phyloP scores from a whole-genome alignment of 352 stramenopile species.

The Phytophthora megakarya region DNA sequence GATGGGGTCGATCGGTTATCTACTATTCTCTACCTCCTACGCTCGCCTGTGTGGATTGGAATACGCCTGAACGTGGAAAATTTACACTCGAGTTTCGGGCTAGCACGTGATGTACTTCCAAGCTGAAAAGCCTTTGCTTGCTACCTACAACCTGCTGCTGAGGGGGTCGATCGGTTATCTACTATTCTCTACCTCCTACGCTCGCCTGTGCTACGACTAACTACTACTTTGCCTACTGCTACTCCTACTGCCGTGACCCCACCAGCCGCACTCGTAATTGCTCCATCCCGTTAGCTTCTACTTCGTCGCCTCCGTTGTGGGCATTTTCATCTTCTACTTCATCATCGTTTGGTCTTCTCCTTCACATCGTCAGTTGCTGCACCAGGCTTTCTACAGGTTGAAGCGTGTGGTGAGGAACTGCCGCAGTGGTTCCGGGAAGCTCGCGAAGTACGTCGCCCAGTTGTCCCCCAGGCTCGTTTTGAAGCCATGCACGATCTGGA shows the following conservation, averaged over 20 bases:
- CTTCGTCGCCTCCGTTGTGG: conserved; percentile 26
- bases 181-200: conserved; percentile 42
- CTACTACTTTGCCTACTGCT: conserved; percentile 53
- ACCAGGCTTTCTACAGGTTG: conserved; percentile 62
- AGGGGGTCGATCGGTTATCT: conserved; percentile 31
- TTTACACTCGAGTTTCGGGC: too few species aligned
- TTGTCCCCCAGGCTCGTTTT: conserved; percentile 88
- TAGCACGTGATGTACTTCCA: conserved; percentile 25
- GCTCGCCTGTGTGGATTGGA: too few species aligned
- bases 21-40: conserved; percentile 45
- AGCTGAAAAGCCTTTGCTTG: conserved; percentile 23
- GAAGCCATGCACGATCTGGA: conserved; percentile 89
- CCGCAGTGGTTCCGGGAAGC: conserved; percentile 80
- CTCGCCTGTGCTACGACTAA: conserved; percentile 36
- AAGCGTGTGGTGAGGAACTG: conserved; percentile 84
- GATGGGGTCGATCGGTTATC: conserved; percentile 29
- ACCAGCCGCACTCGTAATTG: conserved; percentile 25
- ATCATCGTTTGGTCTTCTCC: conserved; percentile 17
- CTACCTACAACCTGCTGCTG: conserved; percentile 38
- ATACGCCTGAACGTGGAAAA: too few species aligned
- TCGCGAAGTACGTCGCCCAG: conserved; percentile 85
- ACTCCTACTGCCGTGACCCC: conserved; percentile 45
- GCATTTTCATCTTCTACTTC: conserved; percentile 24
- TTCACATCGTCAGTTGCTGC: conserved; percentile 19
- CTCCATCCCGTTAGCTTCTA: conserved; percentile 27